Conservation (phyloP, 805 yeast genomes). For the Wickerhamiella allomyrinae region DNA sequence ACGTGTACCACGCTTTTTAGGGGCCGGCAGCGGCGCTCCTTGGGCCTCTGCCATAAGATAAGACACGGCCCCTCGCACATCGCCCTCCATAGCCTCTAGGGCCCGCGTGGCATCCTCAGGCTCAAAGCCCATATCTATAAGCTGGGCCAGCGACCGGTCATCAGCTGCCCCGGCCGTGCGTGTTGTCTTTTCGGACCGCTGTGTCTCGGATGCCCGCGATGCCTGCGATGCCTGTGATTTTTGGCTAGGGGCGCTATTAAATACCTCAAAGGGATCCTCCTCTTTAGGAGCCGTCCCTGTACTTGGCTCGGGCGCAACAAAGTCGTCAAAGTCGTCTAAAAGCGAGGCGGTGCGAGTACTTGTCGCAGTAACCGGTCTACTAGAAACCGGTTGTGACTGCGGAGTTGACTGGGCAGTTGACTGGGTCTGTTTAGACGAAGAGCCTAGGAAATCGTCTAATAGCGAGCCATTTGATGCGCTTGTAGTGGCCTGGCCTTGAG, state of each 20-base stretch:
- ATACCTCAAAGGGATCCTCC: too few relatives aligned
- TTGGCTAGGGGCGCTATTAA: too few relatives aligned
- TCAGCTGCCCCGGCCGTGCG: neutral
- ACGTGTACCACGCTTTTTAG: conserved; percentile 11
- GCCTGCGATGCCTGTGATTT: too few relatives aligned
- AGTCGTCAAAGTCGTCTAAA: neutral
- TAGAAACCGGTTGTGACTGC: neutral
- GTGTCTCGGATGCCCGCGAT: too few relatives aligned
- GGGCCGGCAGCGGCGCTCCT: conserved; percentile 23
- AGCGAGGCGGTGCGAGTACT: too few relatives aligned
- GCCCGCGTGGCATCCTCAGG: conserved; percentile 47
- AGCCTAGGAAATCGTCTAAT: conserved; percentile 1
- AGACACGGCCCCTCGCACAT: conserved; percentile 52
- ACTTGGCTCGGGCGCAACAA: conserved; percentile 7
- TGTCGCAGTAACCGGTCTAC: neutral
- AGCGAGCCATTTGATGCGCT: neutral
- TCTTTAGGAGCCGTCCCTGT: neutral
- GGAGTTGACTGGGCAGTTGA: neutral
- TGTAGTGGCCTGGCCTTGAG: neutral
- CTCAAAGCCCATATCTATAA: conserved; percentile 70
- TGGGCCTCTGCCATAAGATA: conserved; percentile 50
- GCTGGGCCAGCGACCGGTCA: conserved; percentile 40
- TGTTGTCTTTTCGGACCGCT: neutral
- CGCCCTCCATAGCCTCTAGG: conserved; percentile 37
- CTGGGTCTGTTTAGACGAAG: neutral